Evolutionary conservation across 2,329 filamentous ascomycete species (phyloP), one percentile per base, ranked within the genome.

Genomic region (Curvularia hawaiiensis): DNA sequence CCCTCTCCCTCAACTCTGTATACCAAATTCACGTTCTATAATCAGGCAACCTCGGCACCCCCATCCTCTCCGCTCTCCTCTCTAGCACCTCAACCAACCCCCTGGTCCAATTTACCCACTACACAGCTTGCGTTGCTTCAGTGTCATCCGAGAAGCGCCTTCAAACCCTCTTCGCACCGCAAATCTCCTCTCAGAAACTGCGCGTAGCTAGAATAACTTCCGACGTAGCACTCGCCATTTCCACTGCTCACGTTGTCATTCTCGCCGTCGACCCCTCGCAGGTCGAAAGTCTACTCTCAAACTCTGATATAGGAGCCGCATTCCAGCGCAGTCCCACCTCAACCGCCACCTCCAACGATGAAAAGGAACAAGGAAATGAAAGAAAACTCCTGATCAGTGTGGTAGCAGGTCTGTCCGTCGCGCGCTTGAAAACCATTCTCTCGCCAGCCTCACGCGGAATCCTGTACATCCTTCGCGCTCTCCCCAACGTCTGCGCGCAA

Each of bases 401-500:
- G 0, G 30, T 54, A 22, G 52, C 52, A 30, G 52, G 52, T 11
- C 41, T 49, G 11, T 51, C 53, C 14, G 26, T 33, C 30, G 3
- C 10, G 10, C 30, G 10, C 20, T n/a, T 6, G 4, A 16, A 2
- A 7, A 2, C 18, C 18, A 3, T 33, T n/a, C 12, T 20, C 30
- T 9, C 45, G 24, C 30, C 14, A 35, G 5, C 11, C 1, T 9
- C 1, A 2, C 30, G 2, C 30, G 14, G 4, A 7, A 6, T 9
- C 26, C 33, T 35, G 3, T 18, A 38, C 18, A 48, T 81, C 2
- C 60, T 79, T 2, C 77, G 79, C 24, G 77, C 77, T 0, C 74
- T 82, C 4, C 80, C 79, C 2, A 82, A 80, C 57, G 79, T 81
- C 14, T 78, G 78, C 0, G 78, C 79, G 0, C 72, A 75, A 9